phyloP scores from a whole-genome alignment of 164 flowering plant genomes.

The Dillenia turbinata region DNA sequence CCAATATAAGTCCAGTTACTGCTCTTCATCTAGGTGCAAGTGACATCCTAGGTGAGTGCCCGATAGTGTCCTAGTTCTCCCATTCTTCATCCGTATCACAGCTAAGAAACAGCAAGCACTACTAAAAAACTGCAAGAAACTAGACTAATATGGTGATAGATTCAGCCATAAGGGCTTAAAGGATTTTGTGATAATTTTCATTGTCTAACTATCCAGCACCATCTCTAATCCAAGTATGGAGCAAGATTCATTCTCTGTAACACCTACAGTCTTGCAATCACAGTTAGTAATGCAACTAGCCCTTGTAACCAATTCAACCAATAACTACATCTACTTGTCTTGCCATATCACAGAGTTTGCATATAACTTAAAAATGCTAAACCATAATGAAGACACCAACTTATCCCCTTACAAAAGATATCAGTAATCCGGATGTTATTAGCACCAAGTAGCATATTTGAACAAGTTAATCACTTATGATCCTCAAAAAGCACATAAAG shows the following conservation, averaged over 20 bases:
- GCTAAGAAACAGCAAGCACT: too few species aligned
- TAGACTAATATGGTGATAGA: not conserved
- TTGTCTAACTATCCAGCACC: not conserved
- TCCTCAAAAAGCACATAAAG: too few species aligned
- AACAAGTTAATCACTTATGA: too few species aligned
- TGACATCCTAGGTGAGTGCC: too few species aligned
- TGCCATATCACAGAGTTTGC: not conserved
- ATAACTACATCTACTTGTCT: not conserved
- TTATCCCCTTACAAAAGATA: too few species aligned
- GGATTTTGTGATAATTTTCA: not conserved
- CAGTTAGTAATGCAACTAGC: not conserved
- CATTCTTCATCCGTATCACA: too few species aligned
- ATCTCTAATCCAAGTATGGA: not conserved
- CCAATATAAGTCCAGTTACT: too few species aligned
- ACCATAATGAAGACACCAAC: not conserved
- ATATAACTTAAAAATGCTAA: not conserved
- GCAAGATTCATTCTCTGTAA: not conserved
- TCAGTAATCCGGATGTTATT: too few species aligned
- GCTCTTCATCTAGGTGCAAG: too few species aligned
- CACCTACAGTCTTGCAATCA: not conserved
- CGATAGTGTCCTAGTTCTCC: too few species aligned
- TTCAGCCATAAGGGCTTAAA: slow-evolving; percentile 1
- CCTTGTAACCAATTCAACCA: not conserved
- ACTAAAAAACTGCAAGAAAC: too few species aligned
- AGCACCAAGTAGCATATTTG: too few species aligned